These are phyloP conservation scores for Pythium chondricola DNA, from an alignment of 352 stramenopile species.

Conservation along the genomic window DNA sequence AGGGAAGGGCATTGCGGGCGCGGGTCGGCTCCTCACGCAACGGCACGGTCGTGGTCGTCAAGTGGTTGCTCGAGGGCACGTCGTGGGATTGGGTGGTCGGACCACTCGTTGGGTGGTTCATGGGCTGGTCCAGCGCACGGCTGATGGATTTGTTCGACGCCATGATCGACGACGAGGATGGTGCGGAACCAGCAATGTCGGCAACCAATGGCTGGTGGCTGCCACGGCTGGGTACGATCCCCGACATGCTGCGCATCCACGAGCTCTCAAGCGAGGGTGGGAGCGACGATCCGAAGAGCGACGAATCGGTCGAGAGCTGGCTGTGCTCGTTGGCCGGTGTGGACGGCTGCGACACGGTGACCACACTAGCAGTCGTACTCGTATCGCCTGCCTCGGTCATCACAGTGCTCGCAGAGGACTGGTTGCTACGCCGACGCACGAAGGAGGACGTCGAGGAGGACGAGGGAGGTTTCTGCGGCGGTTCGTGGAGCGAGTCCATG, in stretches of 20 bases:
- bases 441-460: not conserved
- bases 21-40: not conserved
- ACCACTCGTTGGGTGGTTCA: not conserved
- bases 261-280: constrained; percentile 7
- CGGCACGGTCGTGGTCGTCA: not conserved
- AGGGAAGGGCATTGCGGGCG: not conserved
- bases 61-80: constrained; percentile 1
- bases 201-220: not conserved
- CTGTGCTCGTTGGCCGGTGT: constrained; percentile 6
- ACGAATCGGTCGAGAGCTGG: not conserved
- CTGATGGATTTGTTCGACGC: not conserved
- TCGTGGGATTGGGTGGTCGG: constrained; percentile 4
- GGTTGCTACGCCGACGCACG: constrained; percentile 13
- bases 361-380: constrained; percentile 17
- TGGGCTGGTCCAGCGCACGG: not conserved
- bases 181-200: constrained; percentile 12
- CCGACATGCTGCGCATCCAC: constrained; percentile 10
- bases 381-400: constrained; percentile 10
- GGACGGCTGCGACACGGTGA: constrained; percentile 17
- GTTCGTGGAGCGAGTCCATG: no score
- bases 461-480: no score
- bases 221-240: not conserved
- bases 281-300: constrained; percentile 7
- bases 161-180: constrained; percentile 18
- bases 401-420: constrained; percentile 13